Percentiles rank a stretch among this genome's conserved stretches.
These are phyloP conservation scores for Metschnikowia proteae DNA, from an alignment of 805 yeast species.

Conservation along the genomic window DNA sequence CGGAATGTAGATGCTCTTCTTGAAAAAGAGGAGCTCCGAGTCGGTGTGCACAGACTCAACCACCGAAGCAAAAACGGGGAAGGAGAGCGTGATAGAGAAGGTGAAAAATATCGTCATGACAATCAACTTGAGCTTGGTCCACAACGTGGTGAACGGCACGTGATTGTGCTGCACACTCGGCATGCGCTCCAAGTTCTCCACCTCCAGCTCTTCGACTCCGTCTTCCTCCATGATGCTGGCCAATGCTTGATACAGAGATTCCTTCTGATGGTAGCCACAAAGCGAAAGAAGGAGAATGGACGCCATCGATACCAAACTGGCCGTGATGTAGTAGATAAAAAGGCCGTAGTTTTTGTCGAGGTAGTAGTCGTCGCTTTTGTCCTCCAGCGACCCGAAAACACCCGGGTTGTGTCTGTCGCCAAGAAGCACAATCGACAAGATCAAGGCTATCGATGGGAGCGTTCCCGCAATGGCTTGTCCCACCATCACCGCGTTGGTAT, in stretches of 20 bases:
- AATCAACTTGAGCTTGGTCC: slow-evolving; percentile 59
- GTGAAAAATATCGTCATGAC: slow-evolving; percentile 69
- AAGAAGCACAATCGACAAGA: slow-evolving; percentile 46
- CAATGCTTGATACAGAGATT: slow-evolving; percentile 21
- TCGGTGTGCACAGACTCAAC: slow-evolving; percentile 47
- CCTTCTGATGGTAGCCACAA: slow-evolving; percentile 26
- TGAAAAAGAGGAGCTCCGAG: slow-evolving; percentile 37
- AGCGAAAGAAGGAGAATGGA: slow-evolving; percentile 41
- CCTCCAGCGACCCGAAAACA: slow-evolving; percentile 10
- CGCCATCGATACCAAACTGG: slow-evolving; percentile 43
- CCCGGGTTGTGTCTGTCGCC: slow-evolving; percentile 27
- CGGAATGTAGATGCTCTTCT: slow-evolving; percentile 57
- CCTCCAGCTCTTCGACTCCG: neutral
- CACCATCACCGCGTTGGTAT: slow-evolving; percentile 87
- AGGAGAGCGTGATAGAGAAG: slow-evolving; percentile 69
- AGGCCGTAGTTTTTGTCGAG: slow-evolving; percentile 40
- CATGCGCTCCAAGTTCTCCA: slow-evolving; percentile 6
- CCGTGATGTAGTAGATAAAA: slow-evolving; percentile 47
- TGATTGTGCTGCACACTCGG: slow-evolving; percentile 26
- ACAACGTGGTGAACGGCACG: slow-evolving; percentile 58
- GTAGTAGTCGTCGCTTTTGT: slow-evolving; percentile 16
- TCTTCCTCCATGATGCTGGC: slow-evolving; percentile 12
- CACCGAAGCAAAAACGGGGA: slow-evolving; percentile 86
- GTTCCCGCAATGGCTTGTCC: slow-evolving; percentile 97
- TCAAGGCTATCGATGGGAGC: slow-evolving; percentile 72